Conservation (phyloP, 495 filamentous ascomycete species). For the Trichoderma asperelloides region DNA sequence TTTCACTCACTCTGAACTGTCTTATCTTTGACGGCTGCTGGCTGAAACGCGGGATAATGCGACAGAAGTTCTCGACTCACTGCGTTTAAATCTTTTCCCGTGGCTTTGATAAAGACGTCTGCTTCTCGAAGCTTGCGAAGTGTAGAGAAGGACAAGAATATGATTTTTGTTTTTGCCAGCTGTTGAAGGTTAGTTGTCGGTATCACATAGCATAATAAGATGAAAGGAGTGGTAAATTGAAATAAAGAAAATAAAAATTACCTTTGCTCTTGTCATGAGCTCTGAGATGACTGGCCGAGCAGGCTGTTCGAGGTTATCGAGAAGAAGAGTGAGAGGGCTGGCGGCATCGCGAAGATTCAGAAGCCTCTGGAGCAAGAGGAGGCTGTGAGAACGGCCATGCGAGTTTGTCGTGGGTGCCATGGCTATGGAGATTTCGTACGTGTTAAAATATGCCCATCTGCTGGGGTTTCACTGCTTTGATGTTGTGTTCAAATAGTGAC, state of each 20-base stretch:
- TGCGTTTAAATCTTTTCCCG: slow-evolving; percentile 43
- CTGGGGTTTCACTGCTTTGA: no score
- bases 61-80: slow-evolving; percentile 50
- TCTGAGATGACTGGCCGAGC: slow-evolving; percentile 61
- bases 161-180: slow-evolving; percentile 45
- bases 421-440: background rate
- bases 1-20: slow-evolving; percentile 25
- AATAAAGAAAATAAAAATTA: slow-evolving; percentile 23
- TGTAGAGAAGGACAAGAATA: slow-evolving; percentile 74
- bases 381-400: slow-evolving; percentile 74
- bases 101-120: slow-evolving; percentile 55
- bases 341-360: slow-evolving; percentile 67
- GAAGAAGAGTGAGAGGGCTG: slow-evolving; percentile 76
- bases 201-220: background rate
- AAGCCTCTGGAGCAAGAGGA: slow-evolving; percentile 78
- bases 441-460: background rate
- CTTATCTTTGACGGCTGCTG: slow-evolving; percentile 17
- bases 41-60: slow-evolving; percentile 35
- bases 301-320: slow-evolving; percentile 80
- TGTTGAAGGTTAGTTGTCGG: slow-evolving; percentile 17
- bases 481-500: no score
- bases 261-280: slow-evolving; percentile 68
- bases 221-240: background rate
- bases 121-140: slow-evolving; percentile 44
- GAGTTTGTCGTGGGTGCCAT: slow-evolving; percentile 25